These are phyloP conservation scores for Ceratopteris richardii DNA, from an alignment of 75 land plant species.

Conservation along the genomic window DNA sequence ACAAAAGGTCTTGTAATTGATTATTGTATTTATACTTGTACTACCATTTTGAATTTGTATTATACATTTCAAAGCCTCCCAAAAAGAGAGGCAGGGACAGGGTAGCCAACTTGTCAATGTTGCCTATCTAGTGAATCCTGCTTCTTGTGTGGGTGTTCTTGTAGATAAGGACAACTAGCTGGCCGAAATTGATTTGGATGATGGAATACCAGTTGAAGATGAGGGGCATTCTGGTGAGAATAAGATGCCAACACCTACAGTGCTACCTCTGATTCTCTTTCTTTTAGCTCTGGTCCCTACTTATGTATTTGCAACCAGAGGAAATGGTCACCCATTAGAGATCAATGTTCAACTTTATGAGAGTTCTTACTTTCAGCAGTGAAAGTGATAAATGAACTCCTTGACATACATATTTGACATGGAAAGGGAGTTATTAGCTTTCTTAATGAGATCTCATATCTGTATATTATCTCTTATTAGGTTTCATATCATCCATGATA, in stretches of 20 bases:
- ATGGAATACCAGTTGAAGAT: conserved; percentile 2
- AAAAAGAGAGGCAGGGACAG: conserved; percentile 28
- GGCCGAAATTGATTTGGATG: not conserved
- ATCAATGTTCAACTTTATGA: conserved; percentile 54
- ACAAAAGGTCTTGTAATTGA: conserved; percentile 68
- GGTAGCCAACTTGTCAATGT: conserved; percentile 45
- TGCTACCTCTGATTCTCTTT: conserved; percentile 60
- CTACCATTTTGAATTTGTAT: conserved; percentile 51
- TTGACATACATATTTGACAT: too few species aligned
- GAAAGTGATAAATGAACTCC: too few species aligned
- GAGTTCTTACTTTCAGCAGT: conserved; percentile 42
- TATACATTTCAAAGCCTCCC: conserved; percentile 12
- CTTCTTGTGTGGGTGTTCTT: conserved; percentile 5
- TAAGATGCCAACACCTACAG: conserved; percentile 40
- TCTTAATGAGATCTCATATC: too few species aligned
- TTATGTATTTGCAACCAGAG: conserved; percentile 57
- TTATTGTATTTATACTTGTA: conserved; percentile 77
- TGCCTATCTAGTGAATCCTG: conserved; percentile 54
- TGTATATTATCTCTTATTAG: too few species aligned
- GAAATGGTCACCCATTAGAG: conserved; percentile 72
- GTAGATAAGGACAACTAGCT: not conserved
- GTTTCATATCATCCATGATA: too few species aligned
- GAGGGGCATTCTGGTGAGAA: conserved; percentile 14
- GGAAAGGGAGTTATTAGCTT: too few species aligned
- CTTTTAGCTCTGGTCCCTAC: conserved; percentile 62